phyloP scores from a whole-genome alignment of 768 basidiomycete species.

The Inosperma sp. region DNA sequence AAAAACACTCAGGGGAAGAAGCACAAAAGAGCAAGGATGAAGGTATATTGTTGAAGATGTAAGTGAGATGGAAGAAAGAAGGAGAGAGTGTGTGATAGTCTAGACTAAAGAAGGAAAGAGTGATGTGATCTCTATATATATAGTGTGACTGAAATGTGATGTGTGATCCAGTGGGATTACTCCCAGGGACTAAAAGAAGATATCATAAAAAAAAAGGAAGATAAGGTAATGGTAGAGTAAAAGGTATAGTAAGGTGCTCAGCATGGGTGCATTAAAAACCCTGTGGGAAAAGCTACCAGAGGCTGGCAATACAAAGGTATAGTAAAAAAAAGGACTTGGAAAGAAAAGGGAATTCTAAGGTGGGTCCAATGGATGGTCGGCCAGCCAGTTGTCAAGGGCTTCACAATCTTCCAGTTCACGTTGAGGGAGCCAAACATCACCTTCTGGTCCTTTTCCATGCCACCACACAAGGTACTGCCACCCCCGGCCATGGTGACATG shows the following conservation, averaged over 20 bases:
- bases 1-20: too few species aligned
- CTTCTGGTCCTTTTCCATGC: conserved; percentile 25
- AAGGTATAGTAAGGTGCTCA: not conserved
- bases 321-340: too few species aligned
- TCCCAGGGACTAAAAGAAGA: conserved; percentile 4
- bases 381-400: conserved; percentile 21
- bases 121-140: too few species aligned
- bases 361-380: not conserved
- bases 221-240: not conserved
- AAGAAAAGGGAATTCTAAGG: not conserved
- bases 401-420: conserved; percentile 19
- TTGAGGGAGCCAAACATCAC: conserved; percentile 28
- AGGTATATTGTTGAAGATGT: too few species aligned
- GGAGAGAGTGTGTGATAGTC: too few species aligned
- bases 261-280: conserved; percentile 5
- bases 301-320: not conserved
- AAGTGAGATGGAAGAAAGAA: too few species aligned
- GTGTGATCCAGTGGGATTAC: too few species aligned
- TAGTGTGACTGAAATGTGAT: too few species aligned
- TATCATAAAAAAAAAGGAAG: not conserved
- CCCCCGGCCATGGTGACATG: conserved; percentile 19
- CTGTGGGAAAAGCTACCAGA: conserved; percentile 6
- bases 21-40: too few species aligned
- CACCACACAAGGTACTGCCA: conserved; percentile 31
- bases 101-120: too few species aligned